A percentile compares a stretch with the other conserved stretches of the same genome.
These are phyloP conservation scores for Claviceps pazoutovae DNA, from an alignment of 2,329 filamentous ascomycete genomes.

Conservation along the genomic window DNA sequence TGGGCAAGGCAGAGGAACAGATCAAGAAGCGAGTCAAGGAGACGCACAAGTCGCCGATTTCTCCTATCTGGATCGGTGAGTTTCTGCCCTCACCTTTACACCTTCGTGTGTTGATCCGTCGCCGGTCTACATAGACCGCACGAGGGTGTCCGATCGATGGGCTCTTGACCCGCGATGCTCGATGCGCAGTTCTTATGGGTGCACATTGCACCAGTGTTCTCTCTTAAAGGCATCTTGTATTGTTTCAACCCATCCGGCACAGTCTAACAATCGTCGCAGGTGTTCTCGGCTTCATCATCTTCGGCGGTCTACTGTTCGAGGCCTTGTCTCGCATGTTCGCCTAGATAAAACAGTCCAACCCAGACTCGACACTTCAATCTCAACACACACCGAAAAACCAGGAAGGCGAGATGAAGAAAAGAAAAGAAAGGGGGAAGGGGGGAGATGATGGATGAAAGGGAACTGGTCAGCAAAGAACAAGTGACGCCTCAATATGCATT, in stretches of 20 bases:
- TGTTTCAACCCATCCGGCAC: neutral
- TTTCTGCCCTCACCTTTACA: conserved; percentile 4
- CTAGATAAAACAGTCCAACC: conserved; percentile 8
- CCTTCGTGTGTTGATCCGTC: no score
- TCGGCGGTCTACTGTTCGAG: conserved; percentile 47
- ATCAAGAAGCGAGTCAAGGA: conserved; percentile 48
- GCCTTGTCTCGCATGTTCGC: conserved; percentile 38
- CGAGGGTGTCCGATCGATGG: no score
- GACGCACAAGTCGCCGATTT: conserved; percentile 45
- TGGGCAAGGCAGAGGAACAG: conserved; percentile 57
- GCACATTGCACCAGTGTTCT: no score
- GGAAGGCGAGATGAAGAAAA: neutral
- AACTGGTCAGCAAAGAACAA: no score
- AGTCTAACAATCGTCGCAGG: conserved; percentile 18
- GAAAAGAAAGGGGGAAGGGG: neutral
- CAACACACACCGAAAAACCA: neutral
- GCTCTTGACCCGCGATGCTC: neutral
- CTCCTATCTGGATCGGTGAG: conserved; percentile 49
- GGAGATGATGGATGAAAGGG: no score
- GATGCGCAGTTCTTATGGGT: neutral
- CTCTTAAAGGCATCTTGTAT: no score
- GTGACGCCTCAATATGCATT: no score
- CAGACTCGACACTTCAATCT: neutral
- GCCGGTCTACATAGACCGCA: no score
- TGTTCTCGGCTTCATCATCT: conserved; percentile 45